phyloP scores from a whole-genome alignment of 2,329 filamentous ascomycete genomes.

The Neoscytalidium dimidiatum region DNA sequence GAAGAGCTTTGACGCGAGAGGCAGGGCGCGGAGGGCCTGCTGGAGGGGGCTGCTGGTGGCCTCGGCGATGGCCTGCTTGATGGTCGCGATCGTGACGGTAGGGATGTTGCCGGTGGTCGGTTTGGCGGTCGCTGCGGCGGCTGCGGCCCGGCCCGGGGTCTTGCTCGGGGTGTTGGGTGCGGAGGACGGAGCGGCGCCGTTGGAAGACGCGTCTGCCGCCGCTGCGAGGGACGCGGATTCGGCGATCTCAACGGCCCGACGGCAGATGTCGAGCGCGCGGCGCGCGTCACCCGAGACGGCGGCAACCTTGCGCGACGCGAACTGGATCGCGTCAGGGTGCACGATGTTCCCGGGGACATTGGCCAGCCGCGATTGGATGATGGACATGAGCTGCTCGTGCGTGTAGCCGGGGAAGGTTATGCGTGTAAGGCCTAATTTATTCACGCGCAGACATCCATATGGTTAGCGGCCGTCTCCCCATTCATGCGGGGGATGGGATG shows the following conservation, averaged over 20 bases:
- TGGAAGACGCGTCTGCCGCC: constrained; percentile 30
- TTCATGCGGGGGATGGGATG: neutral
- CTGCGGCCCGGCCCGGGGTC: constrained; percentile 26
- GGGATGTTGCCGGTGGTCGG: neutral
- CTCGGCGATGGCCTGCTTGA: constrained; percentile 93
- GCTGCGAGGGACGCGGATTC: constrained; percentile 64
- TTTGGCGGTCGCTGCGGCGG: constrained; percentile 6
- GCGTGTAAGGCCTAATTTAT: constrained; percentile 67
- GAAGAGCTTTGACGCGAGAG: constrained; percentile 80
- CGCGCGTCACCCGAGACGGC: constrained; percentile 94
- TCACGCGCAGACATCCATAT: neutral
- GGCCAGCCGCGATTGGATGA: constrained; percentile 90
- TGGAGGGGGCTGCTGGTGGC: constrained; percentile 91
- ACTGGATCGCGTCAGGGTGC: constrained; percentile 90
- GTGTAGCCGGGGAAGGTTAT: constrained; percentile 98
- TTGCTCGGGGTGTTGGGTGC: constrained; percentile 66
- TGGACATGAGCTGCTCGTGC: constrained; percentile 94
- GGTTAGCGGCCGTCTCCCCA: neutral
- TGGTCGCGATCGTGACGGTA: constrained; percentile 86
- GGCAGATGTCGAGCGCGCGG: constrained; percentile 90
- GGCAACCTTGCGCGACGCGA: constrained; percentile 93
- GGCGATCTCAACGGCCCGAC: constrained; percentile 90
- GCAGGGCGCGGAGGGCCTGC: constrained; percentile 80
- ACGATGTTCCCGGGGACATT: constrained; percentile 89
- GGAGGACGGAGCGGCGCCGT: constrained; percentile 36